These are phyloP conservation scores for Cunninghamia lanceolata DNA, from an alignment of 75 land plant genomes.

Conservation along the genomic window DNA sequence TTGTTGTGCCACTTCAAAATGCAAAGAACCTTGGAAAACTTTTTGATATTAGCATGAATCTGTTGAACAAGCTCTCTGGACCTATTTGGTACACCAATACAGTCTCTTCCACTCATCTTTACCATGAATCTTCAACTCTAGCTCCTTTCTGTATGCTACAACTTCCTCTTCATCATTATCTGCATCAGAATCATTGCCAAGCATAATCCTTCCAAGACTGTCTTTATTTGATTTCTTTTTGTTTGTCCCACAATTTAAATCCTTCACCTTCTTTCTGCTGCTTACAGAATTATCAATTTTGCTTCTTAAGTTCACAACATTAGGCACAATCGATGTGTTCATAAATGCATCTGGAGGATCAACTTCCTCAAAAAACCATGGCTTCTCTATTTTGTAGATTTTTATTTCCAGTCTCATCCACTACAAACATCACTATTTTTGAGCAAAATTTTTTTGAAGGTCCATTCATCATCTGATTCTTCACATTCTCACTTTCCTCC, in stretches of 20 bases:
- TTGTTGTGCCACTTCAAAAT: too few species aligned
- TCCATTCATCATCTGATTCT: conserved; percentile 82
- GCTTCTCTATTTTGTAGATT: conserved; percentile 13
- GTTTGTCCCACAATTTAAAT: too few species aligned
- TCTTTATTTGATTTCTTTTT: too few species aligned
- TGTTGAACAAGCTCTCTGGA: conserved; percentile 98
- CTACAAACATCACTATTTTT: conserved; percentile 44
- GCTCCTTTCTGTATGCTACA: too few species aligned
- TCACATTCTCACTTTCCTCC: conserved; percentile 77
- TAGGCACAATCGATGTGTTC: conserved; percentile 89
- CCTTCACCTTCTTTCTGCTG: too few species aligned
- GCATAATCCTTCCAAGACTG: too few species aligned
- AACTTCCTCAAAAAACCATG: conserved; percentile 48
- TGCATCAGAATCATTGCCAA: too few species aligned
- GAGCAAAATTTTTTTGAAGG: conserved; percentile 14
- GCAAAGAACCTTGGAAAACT: conserved; percentile 80
- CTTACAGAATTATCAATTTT: too few species aligned
- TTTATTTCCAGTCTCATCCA: too few species aligned
- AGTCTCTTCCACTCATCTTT: too few species aligned
- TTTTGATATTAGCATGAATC: conserved; percentile 87
- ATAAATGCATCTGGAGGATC: conserved; percentile 98
- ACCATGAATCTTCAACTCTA: too few species aligned
- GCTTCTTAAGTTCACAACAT: conserved; percentile 64
- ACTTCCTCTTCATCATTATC: too few species aligned
- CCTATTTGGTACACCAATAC: conserved; percentile 98